Conservation (phyloP, 2,329 filamentous ascomycete species). For the Diatrype stigma region DNA sequence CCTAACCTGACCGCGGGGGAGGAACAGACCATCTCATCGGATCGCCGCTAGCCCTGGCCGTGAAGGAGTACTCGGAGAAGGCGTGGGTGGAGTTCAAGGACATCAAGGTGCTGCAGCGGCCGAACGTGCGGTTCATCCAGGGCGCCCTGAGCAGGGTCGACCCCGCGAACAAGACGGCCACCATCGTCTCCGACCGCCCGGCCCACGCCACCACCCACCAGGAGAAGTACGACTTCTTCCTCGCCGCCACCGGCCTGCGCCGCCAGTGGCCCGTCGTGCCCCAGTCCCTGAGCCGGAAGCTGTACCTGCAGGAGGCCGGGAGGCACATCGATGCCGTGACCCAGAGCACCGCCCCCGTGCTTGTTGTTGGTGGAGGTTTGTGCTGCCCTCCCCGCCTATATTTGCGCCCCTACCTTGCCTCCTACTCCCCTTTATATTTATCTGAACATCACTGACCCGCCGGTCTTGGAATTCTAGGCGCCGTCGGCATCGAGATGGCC, state of each 20-base stretch:
- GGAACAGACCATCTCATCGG: conserved; percentile 68
- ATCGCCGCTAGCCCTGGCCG: conserved; percentile 66
- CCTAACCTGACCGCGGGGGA: conserved; percentile 3
- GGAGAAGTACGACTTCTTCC: conserved; percentile 67
- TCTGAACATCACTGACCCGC: not conserved
- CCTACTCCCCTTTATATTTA: not conserved
- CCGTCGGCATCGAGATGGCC: conserved; percentile 79
- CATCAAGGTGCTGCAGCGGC: conserved; percentile 60
- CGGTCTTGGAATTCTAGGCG: conserved; percentile 41
- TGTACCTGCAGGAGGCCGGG: conserved; percentile 59
- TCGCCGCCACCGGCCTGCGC: conserved; percentile 66
- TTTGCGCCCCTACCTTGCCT: not conserved
- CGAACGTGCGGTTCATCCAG: conserved; percentile 60
- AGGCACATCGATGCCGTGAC: conserved; percentile 54
- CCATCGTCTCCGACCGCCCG: conserved; percentile 49
- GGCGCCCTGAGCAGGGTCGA: conserved; percentile 62
- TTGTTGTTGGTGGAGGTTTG: conserved; percentile 68
- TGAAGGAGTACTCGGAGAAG: conserved; percentile 57
- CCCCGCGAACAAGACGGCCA: conserved; percentile 53
- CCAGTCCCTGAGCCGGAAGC: conserved; percentile 55
- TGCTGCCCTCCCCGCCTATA: no score
- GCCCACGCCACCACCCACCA: conserved; percentile 38
- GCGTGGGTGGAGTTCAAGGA: conserved; percentile 68
- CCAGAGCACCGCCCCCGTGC: conserved; percentile 53
- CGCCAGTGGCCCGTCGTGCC: conserved; percentile 71